phyloP scores from a whole-genome alignment of 768 basidiomycete species.

The Inosperma sp. region DNA sequence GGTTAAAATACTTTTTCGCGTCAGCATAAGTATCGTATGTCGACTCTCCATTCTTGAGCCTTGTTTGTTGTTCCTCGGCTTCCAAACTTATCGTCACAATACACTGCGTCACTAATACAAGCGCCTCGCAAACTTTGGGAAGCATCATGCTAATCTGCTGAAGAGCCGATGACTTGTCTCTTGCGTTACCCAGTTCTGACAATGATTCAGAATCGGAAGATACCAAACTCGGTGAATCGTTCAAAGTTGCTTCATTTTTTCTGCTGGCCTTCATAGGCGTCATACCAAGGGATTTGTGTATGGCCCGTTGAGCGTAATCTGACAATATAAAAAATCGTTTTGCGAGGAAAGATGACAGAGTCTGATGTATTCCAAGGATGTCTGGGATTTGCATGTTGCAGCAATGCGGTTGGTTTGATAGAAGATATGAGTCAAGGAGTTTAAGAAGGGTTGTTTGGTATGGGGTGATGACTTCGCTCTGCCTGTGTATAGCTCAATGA shows the following conservation, averaged over 20 bases:
- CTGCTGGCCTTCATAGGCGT: constrained; percentile 11
- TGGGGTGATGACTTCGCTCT: constrained; percentile 71
- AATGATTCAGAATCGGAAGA: background rate
- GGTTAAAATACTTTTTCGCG: constrained; percentile 42
- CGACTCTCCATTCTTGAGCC: constrained; percentile 16
- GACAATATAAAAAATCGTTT: constrained; percentile 58
- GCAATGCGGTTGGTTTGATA: constrained; percentile 41
- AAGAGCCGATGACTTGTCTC: background rate
- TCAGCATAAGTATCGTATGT: constrained; percentile 20
- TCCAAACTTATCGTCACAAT: constrained; percentile 60
- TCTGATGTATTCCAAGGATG: constrained; percentile 35
- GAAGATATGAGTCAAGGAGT: constrained; percentile 79
- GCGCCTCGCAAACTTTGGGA: constrained; percentile 74
- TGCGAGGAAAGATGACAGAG: constrained; percentile 56
- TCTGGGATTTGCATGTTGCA: constrained; percentile 27
- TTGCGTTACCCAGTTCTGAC: background rate
- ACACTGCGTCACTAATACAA: constrained; percentile 75
- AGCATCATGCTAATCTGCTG: constrained; percentile 58
- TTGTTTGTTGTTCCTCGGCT: constrained; percentile 34
- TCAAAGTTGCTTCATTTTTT: background rate
- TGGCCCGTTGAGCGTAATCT: constrained; percentile 49
- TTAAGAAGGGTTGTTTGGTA: constrained; percentile 87
- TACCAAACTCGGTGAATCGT: no score
- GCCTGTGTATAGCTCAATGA: constrained; percentile 33
- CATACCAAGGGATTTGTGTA: constrained; percentile 44